Percentiles rank a stretch among this genome's conserved stretches.
These are phyloP conservation scores for Penicillium crystallinum DNA, from an alignment of 495 filamentous ascomycete species.

Conservation along the genomic window DNA sequence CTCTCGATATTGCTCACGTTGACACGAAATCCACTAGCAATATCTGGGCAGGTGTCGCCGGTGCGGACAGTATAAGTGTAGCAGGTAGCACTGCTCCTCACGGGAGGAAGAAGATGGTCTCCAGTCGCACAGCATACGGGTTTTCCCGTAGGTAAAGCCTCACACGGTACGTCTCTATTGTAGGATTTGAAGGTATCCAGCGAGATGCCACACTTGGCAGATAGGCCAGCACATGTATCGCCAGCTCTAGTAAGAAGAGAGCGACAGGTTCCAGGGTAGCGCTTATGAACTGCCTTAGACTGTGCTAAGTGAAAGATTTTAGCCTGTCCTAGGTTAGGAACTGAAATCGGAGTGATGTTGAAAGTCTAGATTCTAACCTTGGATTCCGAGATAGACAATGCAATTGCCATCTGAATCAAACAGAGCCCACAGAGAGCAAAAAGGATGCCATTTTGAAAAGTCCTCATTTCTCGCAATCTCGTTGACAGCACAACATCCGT, in stretches of 20 bases:
- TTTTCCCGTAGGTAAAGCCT: neutral
- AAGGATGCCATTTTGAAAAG: neutral
- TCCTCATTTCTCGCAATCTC: neutral
- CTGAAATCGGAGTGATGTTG: neutral
- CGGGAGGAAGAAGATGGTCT: neutral
- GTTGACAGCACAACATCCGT: too few species aligned
- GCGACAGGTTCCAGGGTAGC: neutral
- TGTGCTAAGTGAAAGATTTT: too few species aligned
- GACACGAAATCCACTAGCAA: slow-evolving; percentile 5
- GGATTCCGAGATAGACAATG: neutral
- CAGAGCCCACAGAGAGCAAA: neutral
- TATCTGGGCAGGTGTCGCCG: neutral
- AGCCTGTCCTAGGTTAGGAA: neutral
- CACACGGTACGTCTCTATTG: neutral
- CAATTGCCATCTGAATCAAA: neutral
- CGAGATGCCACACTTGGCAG: neutral
- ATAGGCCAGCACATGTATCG: neutral
- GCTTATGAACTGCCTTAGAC: neutral
- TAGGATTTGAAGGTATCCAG: neutral
- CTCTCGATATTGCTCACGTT: slow-evolving; percentile 9
- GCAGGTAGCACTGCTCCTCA: neutral
- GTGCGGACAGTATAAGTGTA: neutral
- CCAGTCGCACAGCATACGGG: neutral
- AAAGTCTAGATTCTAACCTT: neutral
- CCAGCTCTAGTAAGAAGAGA: neutral